Evolutionary conservation across 2,329 filamentous ascomycete genomes (phyloP), one percentile per base, ranked within the genome.

Genomic region (Aspergillus proliferans): DNA sequence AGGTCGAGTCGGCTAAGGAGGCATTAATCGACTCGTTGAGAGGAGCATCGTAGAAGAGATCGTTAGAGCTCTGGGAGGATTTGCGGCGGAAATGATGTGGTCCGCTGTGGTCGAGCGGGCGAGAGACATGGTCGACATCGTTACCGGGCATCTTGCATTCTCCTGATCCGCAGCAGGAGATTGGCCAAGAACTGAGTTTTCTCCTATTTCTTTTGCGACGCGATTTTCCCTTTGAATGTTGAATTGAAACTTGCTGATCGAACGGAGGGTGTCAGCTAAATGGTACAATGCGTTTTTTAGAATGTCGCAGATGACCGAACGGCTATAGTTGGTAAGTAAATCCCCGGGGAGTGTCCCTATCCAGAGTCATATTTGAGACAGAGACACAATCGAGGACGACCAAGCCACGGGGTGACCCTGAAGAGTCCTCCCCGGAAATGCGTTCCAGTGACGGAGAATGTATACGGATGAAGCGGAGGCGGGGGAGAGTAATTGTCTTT

Each of bases 141-240:
- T 62, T 64, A 62, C 67, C 67, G 63, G 71, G 66, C 71, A 73
- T 73, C 58, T 67, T 71, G 69, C 64, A 65, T 65, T 54, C 62
- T 64, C 60, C 55, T 26, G 54, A 26, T 28, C 26, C 10, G 26
- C 26, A 28, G 26, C 26, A 30, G 26, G 26, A 30, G 9, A 30
- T 5, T 30, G 10, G 12, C 26, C 9, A 30, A 30, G 1, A 4
- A 12, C 26, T 26, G 18, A 12, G 18, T 43, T 26, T 19, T 43
- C 21, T 43, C 60, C 44, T 44, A 21, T 30, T 48, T 45, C 28
- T 34, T 21, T 39, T 15, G 22, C 22, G 24, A 24, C n/a, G 10
- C 33, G 24, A 18, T 19, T 47, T 41, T 36, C 50, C 43, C 19
- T 45, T 43, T 50, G 26, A 7, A 45, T 42, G 7, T 28, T 45